These are phyloP conservation scores for Fraxinus dipetala DNA, from an alignment of 305 asterid genomes.

Conservation along the genomic window DNA sequence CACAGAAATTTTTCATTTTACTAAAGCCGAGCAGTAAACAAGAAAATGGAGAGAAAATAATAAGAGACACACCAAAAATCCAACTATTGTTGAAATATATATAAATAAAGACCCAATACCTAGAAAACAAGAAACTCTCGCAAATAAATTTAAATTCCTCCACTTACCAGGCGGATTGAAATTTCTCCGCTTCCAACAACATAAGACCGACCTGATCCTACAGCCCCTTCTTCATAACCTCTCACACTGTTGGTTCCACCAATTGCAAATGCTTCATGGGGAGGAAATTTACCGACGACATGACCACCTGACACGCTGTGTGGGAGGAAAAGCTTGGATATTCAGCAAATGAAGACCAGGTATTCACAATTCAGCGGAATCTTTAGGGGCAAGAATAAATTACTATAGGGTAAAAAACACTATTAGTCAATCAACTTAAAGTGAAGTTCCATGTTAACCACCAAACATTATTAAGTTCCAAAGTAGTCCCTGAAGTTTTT, in stretches of 20 bases:
- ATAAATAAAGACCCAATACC: neutral
- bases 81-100: neutral
- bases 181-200: slow-evolving; percentile 82
- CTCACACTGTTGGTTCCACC: slow-evolving; percentile 97
- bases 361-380: slow-evolving; percentile 8
- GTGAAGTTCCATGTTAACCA: neutral
- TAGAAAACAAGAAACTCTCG: neutral
- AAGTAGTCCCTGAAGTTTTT: neutral
- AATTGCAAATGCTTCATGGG: slow-evolving; percentile 93
- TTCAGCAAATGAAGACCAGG: neutral
- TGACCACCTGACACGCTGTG: slow-evolving; percentile 85
- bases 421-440: neutral
- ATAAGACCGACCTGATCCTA: slow-evolving; percentile 89
- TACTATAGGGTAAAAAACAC: neutral
- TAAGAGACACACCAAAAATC: neutral
- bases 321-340: slow-evolving; percentile 7
- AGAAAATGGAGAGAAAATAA: neutral
- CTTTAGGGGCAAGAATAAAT: neutral
- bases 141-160: slow-evolving; percentile 5
- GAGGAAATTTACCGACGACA: slow-evolving; percentile 84
- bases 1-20: neutral
- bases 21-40: neutral
- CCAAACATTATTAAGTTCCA: neutral
- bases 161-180: slow-evolving; percentile 79
- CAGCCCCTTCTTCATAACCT: slow-evolving; percentile 95